Evolutionary conservation across 2,329 filamentous ascomycete genomes (phyloP), one percentile per base, ranked within the genome.

Genomic region (Trichoderma lentiforme): DNA sequence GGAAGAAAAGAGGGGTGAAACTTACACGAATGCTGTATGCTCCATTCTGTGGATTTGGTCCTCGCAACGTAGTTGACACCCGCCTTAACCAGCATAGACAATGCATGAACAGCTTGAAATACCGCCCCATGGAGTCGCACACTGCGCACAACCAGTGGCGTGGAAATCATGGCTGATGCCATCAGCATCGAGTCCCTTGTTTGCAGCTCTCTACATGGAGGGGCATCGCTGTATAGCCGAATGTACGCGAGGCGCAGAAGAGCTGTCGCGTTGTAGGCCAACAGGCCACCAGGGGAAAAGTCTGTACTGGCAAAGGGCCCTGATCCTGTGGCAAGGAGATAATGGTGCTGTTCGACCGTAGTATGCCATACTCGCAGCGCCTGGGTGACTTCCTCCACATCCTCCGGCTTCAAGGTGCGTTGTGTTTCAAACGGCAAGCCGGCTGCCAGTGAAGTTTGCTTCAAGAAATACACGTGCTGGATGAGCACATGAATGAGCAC

Each of bases 401-500:
- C 87, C 58, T 89, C 86, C 0, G 83, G 81, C 60, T 86, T 85
- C 73, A 89, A 77, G 0, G 84, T 86, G 32, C 86, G 81, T 43
- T 87, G 84, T 2, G 83, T 80, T 24, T 86, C 86, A 70, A 86
- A 88, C 1, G 84, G 83, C 3, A 85, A 83, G 0, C 84, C 81
- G 2, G 83, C 80, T 2, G 84, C 83, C 63, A 89, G 85, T 0
- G 86, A 88, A 0, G 88, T 89, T 76, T 91, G 88, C 75, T 91
- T 91, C 26, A 92, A 79, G 47, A 93, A 83, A 78, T 91, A 93
- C 18, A 93, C 90, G 73, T 93, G 90, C 76, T 93, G 91, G 12
- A 93, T 86, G 28, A 94, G 79, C 4, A 90, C 91, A 76, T 93
- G 91, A 3, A 93, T 91, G 39, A 94, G 83, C 8, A 92, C 87